Evolutionary conservation across 148 eudicot species (phyloP).

Genomic region (Dysphania ambrosioides): DNA sequence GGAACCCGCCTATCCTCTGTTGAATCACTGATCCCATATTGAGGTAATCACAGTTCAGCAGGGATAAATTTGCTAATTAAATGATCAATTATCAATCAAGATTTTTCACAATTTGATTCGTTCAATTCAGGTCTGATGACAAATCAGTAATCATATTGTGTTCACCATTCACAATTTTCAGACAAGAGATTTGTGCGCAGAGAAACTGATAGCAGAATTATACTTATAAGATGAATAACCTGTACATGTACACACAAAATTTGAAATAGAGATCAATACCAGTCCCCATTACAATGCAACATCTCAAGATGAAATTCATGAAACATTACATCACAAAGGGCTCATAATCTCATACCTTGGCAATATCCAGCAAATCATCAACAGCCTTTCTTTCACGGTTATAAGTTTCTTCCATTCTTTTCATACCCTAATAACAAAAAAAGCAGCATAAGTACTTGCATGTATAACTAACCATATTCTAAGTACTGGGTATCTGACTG

Average conservation of each 20-base stretch:
- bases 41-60: too few relatives aligned
- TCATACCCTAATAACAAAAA: constrained; percentile 55
- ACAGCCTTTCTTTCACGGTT: constrained; percentile 62
- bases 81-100: not conserved
- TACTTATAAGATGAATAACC: not conserved
- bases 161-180: not conserved
- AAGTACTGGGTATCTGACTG: not conserved
- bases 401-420: constrained; percentile 63
- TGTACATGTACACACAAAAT: not conserved
- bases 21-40: not conserved
- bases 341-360: constrained; percentile 58
- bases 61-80: too few relatives aligned
- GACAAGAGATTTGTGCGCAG: constrained; percentile 1
- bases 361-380: constrained; percentile 70
- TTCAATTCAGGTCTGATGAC: too few relatives aligned
- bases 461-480: not conserved
- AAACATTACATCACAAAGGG: not conserved
- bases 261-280: not conserved
- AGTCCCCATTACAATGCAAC: not conserved
- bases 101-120: too few relatives aligned
- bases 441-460: constrained; percentile 18
- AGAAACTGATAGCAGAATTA: not conserved
- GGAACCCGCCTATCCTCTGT: not conserved
- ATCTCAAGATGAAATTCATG: not conserved
- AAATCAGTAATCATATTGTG: too few relatives aligned